Evolutionary conservation across 1,284 basidiomycete species (phyloP).

Genomic region (Lentinula novae-zelandiae): DNA sequence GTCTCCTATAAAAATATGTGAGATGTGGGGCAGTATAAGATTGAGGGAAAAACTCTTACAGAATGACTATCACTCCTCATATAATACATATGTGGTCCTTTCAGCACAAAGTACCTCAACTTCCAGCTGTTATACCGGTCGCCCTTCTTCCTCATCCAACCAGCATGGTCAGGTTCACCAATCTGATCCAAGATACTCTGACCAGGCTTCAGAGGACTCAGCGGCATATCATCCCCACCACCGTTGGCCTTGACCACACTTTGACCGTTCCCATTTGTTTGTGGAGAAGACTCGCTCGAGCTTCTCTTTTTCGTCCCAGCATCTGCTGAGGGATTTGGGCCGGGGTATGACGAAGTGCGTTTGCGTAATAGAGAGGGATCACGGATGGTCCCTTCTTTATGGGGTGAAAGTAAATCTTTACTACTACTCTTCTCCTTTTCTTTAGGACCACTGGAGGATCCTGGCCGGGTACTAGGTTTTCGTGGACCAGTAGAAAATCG

Average conservation of each 20-base stretch:
- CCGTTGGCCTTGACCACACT: constrained; percentile 7
- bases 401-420: background rate
- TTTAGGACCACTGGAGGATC: constrained; percentile 16
- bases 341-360: constrained; percentile 39
- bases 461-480: constrained; percentile 23
- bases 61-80: constrained; percentile 66
- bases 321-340: background rate
- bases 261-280: constrained; percentile 10
- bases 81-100: constrained; percentile 88
- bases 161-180: constrained; percentile 81
- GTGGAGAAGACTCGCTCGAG: background rate
- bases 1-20: constrained; percentile 57
- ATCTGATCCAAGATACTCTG: constrained; percentile 83
- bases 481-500: constrained; percentile 35
- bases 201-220: constrained; percentile 49
- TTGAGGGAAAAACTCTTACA: constrained; percentile 42
- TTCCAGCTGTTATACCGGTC: constrained; percentile 96
- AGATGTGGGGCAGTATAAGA: constrained; percentile 3
- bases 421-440: constrained; percentile 21
- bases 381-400: background rate
- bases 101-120: constrained; percentile 89
- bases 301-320: background rate
- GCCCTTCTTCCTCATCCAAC: constrained; percentile 96
- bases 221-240: background rate
- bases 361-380: constrained; percentile 40